These are phyloP conservation scores for Rachicladosporium sp. DNA, from an alignment of 2,329 filamentous ascomycete species.

Conservation along the genomic window DNA sequence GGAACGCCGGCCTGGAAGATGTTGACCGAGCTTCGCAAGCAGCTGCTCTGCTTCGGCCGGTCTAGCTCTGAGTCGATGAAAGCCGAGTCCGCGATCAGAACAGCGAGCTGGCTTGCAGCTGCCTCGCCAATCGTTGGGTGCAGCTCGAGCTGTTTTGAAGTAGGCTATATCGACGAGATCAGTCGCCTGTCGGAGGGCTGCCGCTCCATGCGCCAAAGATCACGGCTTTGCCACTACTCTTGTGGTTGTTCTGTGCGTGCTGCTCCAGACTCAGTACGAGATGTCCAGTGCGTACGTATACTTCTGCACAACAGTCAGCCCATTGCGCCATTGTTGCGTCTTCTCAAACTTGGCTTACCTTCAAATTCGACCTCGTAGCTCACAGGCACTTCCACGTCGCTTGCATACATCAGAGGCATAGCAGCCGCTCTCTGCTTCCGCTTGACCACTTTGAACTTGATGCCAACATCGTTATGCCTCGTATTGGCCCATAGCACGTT, in stretches of 20 bases:
- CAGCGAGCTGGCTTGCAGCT: too few species aligned
- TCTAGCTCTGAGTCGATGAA: too few species aligned
- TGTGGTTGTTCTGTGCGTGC: slow-evolving; percentile 47
- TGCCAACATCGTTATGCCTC: slow-evolving; percentile 46
- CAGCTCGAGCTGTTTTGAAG: too few species aligned
- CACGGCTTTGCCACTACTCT: slow-evolving; percentile 52
- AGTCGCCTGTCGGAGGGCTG: too few species aligned
- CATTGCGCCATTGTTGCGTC: background rate
- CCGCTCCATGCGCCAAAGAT: slow-evolving; percentile 42
- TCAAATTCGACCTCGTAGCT: slow-evolving; percentile 60
- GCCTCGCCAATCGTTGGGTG: too few species aligned
- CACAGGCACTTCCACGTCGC: slow-evolving; percentile 53
- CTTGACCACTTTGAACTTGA: slow-evolving; percentile 53
- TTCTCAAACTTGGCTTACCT: slow-evolving; percentile 35
- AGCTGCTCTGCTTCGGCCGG: too few species aligned
- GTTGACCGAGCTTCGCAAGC: too few species aligned
- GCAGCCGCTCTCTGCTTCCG: slow-evolving; percentile 31
- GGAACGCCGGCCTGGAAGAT: too few species aligned
- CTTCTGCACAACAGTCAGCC: slow-evolving; percentile 36
- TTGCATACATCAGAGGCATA: slow-evolving; percentile 41
- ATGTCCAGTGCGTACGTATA: slow-evolving; percentile 52
- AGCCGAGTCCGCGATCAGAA: too few species aligned
- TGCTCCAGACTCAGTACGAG: slow-evolving; percentile 55
- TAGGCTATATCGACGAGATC: too few species aligned
- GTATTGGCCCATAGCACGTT: slow-evolving; percentile 57